Evolutionary conservation across 148 eudicot species (phyloP).

Genomic region (Fallopia convolvulus): DNA sequence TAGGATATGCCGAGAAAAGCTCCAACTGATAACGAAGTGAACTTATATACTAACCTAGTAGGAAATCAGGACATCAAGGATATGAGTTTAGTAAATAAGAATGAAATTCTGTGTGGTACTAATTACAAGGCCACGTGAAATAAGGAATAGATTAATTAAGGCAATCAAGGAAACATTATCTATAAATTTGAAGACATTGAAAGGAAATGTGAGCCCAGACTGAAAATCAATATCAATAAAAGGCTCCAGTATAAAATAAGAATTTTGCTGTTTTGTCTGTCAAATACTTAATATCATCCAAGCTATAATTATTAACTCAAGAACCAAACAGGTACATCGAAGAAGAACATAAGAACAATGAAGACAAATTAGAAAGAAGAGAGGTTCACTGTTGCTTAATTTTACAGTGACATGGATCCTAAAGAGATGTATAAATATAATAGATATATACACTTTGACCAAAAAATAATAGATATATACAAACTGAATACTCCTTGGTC

Average conservation of each 20-base stretch:
- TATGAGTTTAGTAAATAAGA: neutral
- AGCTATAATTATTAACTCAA: neutral
- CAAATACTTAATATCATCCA: neutral
- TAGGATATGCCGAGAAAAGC: neutral
- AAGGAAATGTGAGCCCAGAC: neutral
- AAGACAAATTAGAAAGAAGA: neutral
- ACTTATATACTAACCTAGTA: neutral
- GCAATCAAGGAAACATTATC: neutral
- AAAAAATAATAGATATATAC: neutral
- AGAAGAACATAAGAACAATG: neutral
- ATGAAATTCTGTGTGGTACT: neutral
- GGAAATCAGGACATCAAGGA: neutral
- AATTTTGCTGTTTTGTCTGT: neutral
- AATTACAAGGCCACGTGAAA: neutral
- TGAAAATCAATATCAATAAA: neutral
- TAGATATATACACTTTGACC: neutral
- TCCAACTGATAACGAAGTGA: neutral
- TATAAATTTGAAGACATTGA: neutral
- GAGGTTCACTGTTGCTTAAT: neutral
- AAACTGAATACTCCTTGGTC: neutral
- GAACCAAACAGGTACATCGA: neutral
- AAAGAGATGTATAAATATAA: neutral
- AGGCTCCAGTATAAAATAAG: neutral
- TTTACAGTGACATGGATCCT: neutral
- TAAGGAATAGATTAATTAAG: neutral